Base-by-base conservation (phyloP, 352 stramenopile species). In the Globisporangium paroecandrum region DNA sequence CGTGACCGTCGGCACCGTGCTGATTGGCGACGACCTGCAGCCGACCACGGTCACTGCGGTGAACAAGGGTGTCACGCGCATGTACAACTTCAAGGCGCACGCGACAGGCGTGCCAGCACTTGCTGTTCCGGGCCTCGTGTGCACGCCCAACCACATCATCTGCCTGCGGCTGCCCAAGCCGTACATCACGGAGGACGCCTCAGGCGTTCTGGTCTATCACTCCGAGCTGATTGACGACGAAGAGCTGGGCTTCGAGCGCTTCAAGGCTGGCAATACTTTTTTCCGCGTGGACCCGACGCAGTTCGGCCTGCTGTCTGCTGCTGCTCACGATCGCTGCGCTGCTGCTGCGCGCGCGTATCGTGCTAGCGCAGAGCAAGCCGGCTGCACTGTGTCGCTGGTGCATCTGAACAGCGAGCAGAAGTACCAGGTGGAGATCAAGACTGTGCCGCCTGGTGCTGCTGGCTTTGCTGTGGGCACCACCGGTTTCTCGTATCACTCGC, bases 41-140 rank as follows among this genome's bases (percentile, higher is more conserved):
- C 60, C 60, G 20, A 66, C 60, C 60, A 66, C 60, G 27, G 58
- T 64, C 38, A 64, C 58, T 55, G 58, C 58, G 34, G 58, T 64
- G 58, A 64, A 64, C 58, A 64, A 64, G 58, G 58, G 58, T 53
- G 38, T 64, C 58, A 64, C 58, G 58, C 58, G 58, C 38, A 64
- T 64, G 58, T 64, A 64, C 58, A 64, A 64, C 36, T 64, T 64
- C 38, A 36, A 64, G 58, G 25, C 58, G 3, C 38, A 38, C 38
- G 58, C 58, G 58, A 64, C 27, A 24, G 34, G 58, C n/a, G 38
- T 38, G 15, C 36, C 58, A 34, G 58, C 58, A 38, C 58, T 64
- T 24, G 38, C 32, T 36, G 38, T 27, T 64, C 25, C 36, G 7
- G 43, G 9, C 58, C 38, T 64, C 15, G 58, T 64, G 38, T 64